Base-by-base conservation (phyloP, 768 basidiomycete genomes). In the Amanita phalloides region DNA sequence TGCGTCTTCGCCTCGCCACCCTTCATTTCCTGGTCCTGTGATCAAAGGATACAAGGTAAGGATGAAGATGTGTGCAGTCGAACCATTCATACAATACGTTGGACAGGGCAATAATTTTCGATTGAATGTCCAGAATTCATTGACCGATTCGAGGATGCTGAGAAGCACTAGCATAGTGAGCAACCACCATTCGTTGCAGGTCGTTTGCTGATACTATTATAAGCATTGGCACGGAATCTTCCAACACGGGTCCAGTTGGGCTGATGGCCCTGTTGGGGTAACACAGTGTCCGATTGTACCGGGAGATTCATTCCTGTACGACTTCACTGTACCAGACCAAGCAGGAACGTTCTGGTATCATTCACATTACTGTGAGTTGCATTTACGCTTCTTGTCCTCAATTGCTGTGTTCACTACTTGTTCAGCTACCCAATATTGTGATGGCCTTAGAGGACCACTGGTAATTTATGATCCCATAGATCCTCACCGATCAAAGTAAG, bases 331-430 rank as follows among this genome's bases (percentile, higher is more conserved):
- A 36, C 55, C 57, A 28, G 60, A 65, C 32, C 71, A 74, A 56
- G 63, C 71, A 5, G 76, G 74, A 4, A 76, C 72, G 0, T 76
- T 64, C 51, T 77, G 74, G 61, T 69, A 71, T 32, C 68, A 71
- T 23, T 66, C 64, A 6, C 17, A 58, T 39, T 53, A 49, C 21
- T 54, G 58, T 59, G 50, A 14, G 55, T 45, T 17, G 6, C 2
- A 14, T 14, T 17, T 39, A 38, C 38, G 0, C n/a, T 41, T 45
- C 17, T 13, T 20, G 9, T 25, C 11, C n/a, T 13, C 20, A 5
- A 11, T 28, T 33, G 36, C 3, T 3, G 30, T 33, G 23, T 38
- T 20, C 30, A 28, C 28, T 23, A 37, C 10, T 28, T 21, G n/a
- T 39, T 25, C 49, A 51, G 56, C 65, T 5, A 68, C 69, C 0